These are phyloP conservation scores for Verticillium longisporum DNA, from an alignment of 2,329 filamentous ascomycete species.

Conservation along the genomic window DNA sequence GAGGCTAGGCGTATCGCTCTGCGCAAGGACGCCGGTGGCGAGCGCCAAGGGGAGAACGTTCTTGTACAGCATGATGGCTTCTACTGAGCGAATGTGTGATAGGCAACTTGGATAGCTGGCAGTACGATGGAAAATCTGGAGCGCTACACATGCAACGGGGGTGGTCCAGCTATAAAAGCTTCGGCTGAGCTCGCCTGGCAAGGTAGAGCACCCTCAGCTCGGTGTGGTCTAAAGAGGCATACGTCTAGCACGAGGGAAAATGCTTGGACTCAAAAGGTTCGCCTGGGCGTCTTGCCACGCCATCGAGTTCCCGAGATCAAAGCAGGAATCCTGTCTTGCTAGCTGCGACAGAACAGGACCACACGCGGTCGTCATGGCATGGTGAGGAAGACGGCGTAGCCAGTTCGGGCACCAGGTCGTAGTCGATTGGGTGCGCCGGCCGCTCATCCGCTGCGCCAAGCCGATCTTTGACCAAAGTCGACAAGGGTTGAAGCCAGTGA, in stretches of 20 bases:
- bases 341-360: not conserved
- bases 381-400: not conserved
- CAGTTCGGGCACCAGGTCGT: not conserved
- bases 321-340: not conserved
- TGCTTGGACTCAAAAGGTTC: not conserved
- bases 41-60: slow-evolving; percentile 10
- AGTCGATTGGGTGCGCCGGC: not conserved
- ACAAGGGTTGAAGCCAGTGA: not conserved
- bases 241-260: not conserved
- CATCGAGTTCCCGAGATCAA: not conserved
- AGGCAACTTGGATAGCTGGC: not conserved
- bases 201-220: not conserved
- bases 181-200: not conserved
- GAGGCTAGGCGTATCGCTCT: slow-evolving; percentile 11
- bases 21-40: slow-evolving; percentile 13
- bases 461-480: not conserved
- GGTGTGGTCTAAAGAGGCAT: not conserved
- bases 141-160: not conserved
- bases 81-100: slow-evolving; percentile 12
- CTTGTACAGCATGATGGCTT: slow-evolving; percentile 8
- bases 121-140: not conserved
- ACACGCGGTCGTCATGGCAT: not conserved
- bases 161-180: not conserved
- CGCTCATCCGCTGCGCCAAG: not conserved
- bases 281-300: not conserved